Evolutionary conservation across 2,329 filamentous ascomycete genomes (phyloP).

Genomic region (Thermoascus crustaceus): DNA sequence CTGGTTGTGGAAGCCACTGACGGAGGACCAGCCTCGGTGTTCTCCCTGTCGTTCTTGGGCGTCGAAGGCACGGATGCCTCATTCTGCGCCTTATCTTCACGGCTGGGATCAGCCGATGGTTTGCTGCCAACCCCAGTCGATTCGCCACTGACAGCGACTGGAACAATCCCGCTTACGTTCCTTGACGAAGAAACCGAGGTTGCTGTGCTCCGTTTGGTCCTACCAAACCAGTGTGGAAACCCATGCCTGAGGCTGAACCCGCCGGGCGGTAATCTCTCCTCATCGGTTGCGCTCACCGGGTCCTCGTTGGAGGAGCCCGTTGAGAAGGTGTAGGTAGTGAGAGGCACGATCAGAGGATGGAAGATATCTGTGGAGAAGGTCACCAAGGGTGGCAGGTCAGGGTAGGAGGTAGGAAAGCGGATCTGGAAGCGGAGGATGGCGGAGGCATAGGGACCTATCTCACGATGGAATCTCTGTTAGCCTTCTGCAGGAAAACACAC

Average conservation of each 20-base stretch:
- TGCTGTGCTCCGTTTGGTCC: constrained; percentile 39
- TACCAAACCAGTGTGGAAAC: constrained; percentile 83
- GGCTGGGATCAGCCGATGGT: not conserved
- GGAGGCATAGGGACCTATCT: constrained; percentile 73
- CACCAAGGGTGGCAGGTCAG: constrained; percentile 69
- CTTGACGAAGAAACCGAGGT: constrained; percentile 30
- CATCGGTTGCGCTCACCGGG: constrained; percentile 74
- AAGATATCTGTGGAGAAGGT: constrained; percentile 91
- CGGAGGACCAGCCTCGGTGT: not conserved
- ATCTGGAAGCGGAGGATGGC: constrained; percentile 86
- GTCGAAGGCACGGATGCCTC: constrained; percentile 6
- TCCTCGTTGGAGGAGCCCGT: constrained; percentile 67
- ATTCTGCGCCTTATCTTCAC: constrained; percentile 4
- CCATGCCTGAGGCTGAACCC: constrained; percentile 86
- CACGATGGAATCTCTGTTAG: constrained; percentile 8
- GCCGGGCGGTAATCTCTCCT: constrained; percentile 75
- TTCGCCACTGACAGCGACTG: constrained; percentile 4
- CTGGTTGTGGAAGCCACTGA: not conserved
- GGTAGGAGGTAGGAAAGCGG: constrained; percentile 74
- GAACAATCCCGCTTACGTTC: constrained; percentile 37
- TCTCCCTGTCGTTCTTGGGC: constrained; percentile 1
- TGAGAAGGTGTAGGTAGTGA: constrained; percentile 91
- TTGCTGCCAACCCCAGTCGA: not conserved
- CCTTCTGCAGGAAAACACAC: no score
- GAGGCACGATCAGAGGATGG: constrained; percentile 82